phyloP scores from a whole-genome alignment of 805 yeast species.

The Candida montana region DNA sequence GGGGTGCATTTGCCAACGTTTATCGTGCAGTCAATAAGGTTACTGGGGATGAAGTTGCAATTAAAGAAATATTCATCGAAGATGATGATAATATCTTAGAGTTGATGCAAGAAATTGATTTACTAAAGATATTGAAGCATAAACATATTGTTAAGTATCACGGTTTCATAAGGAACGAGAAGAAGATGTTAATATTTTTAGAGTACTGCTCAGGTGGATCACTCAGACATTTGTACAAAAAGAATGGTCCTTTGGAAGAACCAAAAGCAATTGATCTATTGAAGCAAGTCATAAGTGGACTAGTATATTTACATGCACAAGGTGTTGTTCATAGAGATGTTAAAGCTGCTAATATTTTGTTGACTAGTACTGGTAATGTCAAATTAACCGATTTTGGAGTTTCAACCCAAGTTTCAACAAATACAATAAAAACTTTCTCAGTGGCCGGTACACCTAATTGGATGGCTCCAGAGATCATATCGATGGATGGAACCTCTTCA shows the following conservation, averaged over 20 bases:
- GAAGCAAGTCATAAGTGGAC: constrained; percentile 63
- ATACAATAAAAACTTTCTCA: constrained; percentile 46
- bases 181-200: constrained; percentile 67
- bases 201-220: constrained; percentile 70
- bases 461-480: constrained; percentile 97
- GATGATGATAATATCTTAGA: constrained; percentile 66
- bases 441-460: constrained; percentile 90
- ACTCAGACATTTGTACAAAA: constrained; percentile 39
- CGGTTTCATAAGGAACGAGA: constrained; percentile 76
- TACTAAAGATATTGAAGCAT: constrained; percentile 76
- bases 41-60: constrained; percentile 69
- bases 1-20: constrained; percentile 89
- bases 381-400: constrained; percentile 74
- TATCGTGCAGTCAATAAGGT: constrained; percentile 64
- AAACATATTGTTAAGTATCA: constrained; percentile 87
- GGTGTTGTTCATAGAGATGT: constrained; percentile 71
- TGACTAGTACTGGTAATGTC: constrained; percentile 61
- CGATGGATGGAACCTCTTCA: constrained; percentile 78
- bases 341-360: constrained; percentile 70
- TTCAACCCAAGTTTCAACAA: constrained; percentile 60
- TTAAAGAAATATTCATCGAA: constrained; percentile 69
- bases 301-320: constrained; percentile 57
- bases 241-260: constrained; percentile 49
- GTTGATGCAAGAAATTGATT: constrained; percentile 56
- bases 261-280: constrained; percentile 55